A percentile compares a stretch with the other conserved stretches of the same genome.
phyloP scores from a whole-genome alignment of 192 early-diverging fungal genomes.

The Geranomyces variabilis region DNA sequence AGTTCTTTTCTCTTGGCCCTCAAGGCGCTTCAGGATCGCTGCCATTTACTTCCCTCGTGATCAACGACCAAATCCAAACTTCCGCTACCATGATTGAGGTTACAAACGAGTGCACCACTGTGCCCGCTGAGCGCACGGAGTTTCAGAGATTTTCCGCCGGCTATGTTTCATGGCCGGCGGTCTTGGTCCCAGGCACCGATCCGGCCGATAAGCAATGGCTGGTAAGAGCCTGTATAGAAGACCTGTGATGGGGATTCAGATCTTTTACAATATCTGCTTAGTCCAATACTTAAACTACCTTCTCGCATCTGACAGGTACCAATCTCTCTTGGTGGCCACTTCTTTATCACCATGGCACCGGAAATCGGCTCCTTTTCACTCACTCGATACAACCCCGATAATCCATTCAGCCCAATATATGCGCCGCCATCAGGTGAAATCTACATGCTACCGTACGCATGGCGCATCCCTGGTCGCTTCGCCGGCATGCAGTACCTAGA shows the following conservation, averaged over 20 bases:
- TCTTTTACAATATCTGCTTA: too few species aligned
- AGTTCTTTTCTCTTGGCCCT: neutral
- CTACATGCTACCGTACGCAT: neutral
- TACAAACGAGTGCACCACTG: neutral
- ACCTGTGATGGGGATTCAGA: too few species aligned
- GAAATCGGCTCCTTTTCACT: neutral
- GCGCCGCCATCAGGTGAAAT: neutral
- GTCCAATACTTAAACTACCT: neutral
- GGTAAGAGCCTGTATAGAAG: too few species aligned
- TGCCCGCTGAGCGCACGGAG: neutral
- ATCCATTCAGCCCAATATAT: neutral
- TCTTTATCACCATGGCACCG: neutral
- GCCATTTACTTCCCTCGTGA: neutral
- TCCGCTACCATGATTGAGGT: neutral
- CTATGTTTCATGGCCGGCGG: too few species aligned
- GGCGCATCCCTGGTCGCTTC: neutral
- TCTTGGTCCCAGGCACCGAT: too few species aligned
- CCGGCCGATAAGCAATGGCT: too few species aligned
- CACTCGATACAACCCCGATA: neutral
- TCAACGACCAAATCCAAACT: neutral
- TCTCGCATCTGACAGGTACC: neutral
- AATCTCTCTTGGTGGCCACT: neutral
- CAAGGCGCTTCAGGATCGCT: neutral
- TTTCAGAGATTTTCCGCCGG: neutral
- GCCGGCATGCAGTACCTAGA: neutral